Conservation (phyloP, 2,329 filamentous ascomycete species). For the Bipolaris gigantea region DNA sequence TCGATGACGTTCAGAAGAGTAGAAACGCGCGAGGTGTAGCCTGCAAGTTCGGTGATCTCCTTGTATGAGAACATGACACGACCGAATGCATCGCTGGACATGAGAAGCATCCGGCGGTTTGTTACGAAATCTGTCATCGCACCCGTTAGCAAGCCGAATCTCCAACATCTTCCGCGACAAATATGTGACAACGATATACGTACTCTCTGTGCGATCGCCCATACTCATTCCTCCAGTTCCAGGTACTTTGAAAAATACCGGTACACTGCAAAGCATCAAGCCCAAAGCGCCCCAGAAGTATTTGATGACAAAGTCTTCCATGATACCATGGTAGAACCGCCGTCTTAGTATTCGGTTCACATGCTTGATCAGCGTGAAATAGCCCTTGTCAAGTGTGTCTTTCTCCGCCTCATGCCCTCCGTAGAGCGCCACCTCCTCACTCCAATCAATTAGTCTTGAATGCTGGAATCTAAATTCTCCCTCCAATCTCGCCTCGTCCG, state of each 20-base stretch:
- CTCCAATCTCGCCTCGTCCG: slow-evolving; percentile 90
- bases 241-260: slow-evolving; percentile 92
- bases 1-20: slow-evolving; percentile 91
- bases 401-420: slow-evolving; percentile 92
- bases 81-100: slow-evolving; percentile 70
- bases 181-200: slow-evolving; percentile 23
- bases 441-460: slow-evolving; percentile 91
- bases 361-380: slow-evolving; percentile 98
- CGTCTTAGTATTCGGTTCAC: slow-evolving; percentile 92
- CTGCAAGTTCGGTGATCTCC: slow-evolving; percentile 92
- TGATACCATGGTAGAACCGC: slow-evolving; percentile 95
- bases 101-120: slow-evolving; percentile 87
- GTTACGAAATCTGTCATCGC: slow-evolving; percentile 73
- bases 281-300: slow-evolving; percentile 98
- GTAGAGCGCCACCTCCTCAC: slow-evolving; percentile 92
- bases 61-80: slow-evolving; percentile 60
- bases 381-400: slow-evolving; percentile 94
- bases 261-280: slow-evolving; percentile 86
- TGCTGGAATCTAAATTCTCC: slow-evolving; percentile 97
- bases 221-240: slow-evolving; percentile 60
- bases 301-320: slow-evolving; percentile 99
- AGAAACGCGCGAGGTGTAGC: slow-evolving; percentile 90
- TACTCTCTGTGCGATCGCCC: slow-evolving; percentile 68
- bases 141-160: slow-evolving; percentile 5
- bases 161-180: background rate